Evolutionary conservation across 2,329 filamentous ascomycete species (phyloP), one percentile per base, ranked within the genome.

Genomic region (Penicillium sp.): DNA sequence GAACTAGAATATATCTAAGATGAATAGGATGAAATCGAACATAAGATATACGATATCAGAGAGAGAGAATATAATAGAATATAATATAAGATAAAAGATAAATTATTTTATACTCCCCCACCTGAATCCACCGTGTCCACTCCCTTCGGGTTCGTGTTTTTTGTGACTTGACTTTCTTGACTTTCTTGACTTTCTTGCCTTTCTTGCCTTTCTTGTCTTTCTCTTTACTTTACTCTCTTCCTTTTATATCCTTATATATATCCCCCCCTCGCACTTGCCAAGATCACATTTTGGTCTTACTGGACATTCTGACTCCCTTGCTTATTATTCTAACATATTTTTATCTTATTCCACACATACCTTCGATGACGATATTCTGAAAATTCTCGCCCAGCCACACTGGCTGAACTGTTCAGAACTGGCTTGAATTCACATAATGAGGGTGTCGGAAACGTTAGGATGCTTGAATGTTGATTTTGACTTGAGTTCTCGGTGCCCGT

Each of bases 391-490:
- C 26, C 25, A 9, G 47, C 47, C 28, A 7, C 30, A 43, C 19
- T 12, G 36, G 48, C 38, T 43, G 19, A 31, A 43, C 22, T 19
- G 16, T 10, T 35, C 6, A 8, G 11, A 42, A 33, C 28, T 50
- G 37, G 28, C 25, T 26, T 17, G 53, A 61, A 51, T 57, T 59
- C 67, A 67, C 73, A 76, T 74, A 68, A 76, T 76, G 75, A 70
- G 73, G 73, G 73, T 73, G 70, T 74, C 73, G 71, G 68, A 77
- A 75, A 74, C 73, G 74, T 55, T 72, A 73, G 67, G 67, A 73
- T 73, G 70, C 69, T 71, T 72, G 69, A 67, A 56, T 59, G 61
- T 56, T 64, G 56, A 65, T 17, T 25, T 55, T 60, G 59, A 65
- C 60, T 61, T 62, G 53, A 59, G 56, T 61, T 57, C 62, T 60